These are phyloP conservation scores for Mucor indicus DNA, from an alignment of 371 early-diverging fungal genomes.

Conservation along the genomic window DNA sequence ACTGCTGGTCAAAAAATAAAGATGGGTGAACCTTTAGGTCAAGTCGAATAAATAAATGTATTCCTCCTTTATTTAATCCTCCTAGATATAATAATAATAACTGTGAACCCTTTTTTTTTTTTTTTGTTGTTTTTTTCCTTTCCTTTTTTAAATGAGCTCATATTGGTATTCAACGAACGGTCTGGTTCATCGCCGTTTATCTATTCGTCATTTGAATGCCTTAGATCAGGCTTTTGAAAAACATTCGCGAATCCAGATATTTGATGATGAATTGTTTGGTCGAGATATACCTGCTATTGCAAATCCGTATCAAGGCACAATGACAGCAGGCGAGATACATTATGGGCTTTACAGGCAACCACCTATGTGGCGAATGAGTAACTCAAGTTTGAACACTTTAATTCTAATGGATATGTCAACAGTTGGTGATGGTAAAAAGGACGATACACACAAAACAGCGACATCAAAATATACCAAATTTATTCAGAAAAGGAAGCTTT, in stretches of 20 bases:
- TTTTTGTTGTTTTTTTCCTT: neutral
- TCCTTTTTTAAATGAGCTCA: constrained; percentile 6
- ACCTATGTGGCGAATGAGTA: constrained; percentile 28
- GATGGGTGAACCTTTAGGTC: constrained; percentile 85
- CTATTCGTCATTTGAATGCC: constrained; percentile 18
- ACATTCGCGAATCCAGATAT: constrained; percentile 26
- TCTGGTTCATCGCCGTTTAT: constrained; percentile 18
- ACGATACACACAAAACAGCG: neutral
- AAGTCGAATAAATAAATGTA: constrained; percentile 11
- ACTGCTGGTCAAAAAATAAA: constrained; percentile 72
- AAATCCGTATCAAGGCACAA: constrained; percentile 28
- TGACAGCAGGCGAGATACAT: constrained; percentile 31
- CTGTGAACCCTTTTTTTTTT: neutral
- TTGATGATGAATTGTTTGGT: constrained; percentile 41
- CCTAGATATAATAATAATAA: neutral
- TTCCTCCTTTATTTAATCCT: neutral
- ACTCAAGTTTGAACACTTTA: constrained; percentile 24
- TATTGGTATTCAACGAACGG: constrained; percentile 39
- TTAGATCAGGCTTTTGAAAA: constrained; percentile 31
- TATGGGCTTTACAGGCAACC: constrained; percentile 33
- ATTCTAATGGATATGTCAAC: constrained; percentile 14
- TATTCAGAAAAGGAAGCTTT: neutral
- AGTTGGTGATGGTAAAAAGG: neutral
- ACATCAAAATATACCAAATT: neutral
- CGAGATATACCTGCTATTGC: constrained; percentile 32